A percentile compares a stretch with the other conserved stretches of the same genome.
Conservation (phyloP, 2,329 filamentous ascomycete species). For the Chrysoporthe austroafricana region DNA sequence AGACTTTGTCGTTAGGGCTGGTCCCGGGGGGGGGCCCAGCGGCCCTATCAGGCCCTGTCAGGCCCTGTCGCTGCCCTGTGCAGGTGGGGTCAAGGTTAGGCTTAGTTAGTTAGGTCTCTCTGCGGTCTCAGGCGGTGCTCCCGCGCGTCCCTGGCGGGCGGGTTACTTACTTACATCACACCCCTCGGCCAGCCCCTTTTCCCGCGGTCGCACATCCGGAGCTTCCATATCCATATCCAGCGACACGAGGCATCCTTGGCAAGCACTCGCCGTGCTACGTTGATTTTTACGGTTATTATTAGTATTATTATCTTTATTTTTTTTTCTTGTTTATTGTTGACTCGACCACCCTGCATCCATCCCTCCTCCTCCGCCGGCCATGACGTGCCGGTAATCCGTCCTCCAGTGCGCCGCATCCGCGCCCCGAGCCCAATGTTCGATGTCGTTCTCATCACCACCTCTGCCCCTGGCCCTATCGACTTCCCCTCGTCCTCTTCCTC, state of each 20-base stretch:
- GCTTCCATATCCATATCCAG: too few relatives aligned
- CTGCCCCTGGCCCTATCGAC: background rate
- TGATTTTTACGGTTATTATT: too few relatives aligned
- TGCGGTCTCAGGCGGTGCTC: background rate
- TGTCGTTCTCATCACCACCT: background rate
- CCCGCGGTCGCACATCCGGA: too few relatives aligned
- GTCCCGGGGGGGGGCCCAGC: background rate
- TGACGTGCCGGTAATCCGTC: background rate
- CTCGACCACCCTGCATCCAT: background rate
- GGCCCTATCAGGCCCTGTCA: background rate
- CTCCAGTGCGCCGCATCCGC: background rate
- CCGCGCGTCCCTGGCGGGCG: background rate
- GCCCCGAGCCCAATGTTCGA: background rate
- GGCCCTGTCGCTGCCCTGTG: background rate
- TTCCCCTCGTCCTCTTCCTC: background rate
- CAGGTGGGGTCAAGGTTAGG: slow-evolving; percentile 2
- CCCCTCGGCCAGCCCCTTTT: too few relatives aligned
- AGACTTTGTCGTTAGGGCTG: background rate
- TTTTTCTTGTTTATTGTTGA: background rate
- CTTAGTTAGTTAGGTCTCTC: too few relatives aligned
- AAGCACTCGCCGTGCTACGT: too few relatives aligned
- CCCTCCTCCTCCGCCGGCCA: background rate
- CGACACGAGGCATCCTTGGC: too few relatives aligned
- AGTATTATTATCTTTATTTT: background rate
- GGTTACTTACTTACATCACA: background rate